These are phyloP conservation scores for Kazachstania africana DNA, from an alignment of 805 yeast species.

Conservation along the genomic window DNA sequence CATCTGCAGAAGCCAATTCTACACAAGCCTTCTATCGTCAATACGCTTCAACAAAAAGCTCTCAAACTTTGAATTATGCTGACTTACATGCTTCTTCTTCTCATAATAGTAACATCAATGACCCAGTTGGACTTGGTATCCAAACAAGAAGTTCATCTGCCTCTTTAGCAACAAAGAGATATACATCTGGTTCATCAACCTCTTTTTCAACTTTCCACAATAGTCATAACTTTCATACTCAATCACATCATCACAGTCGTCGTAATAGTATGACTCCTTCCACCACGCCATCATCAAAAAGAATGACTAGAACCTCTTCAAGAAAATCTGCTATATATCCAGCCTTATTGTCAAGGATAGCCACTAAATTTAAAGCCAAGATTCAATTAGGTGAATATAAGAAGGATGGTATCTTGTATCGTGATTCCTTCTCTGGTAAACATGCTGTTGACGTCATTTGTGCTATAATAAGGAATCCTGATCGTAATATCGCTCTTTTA, in stretches of 20 bases:
- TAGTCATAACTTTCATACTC: slow-evolving; percentile 8
- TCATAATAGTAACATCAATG: slow-evolving; percentile 1
- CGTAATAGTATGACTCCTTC: slow-evolving; percentile 7
- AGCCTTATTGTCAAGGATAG: slow-evolving; percentile 78
- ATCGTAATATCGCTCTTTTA: slow-evolving; percentile 77
- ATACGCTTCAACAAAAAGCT: background rate
- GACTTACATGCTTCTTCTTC: too few species aligned
- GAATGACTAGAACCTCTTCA: slow-evolving; percentile 32
- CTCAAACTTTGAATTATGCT: background rate
- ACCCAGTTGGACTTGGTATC: slow-evolving; percentile 26
- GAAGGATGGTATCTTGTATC: slow-evolving; percentile 83
- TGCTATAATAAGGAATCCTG: slow-evolving; percentile 76
- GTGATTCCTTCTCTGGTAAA: slow-evolving; percentile 87
- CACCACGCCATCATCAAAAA: slow-evolving; percentile 27
- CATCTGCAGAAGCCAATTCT: slow-evolving; percentile 10
- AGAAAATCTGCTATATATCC: slow-evolving; percentile 71
- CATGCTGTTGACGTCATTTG: slow-evolving; percentile 91
- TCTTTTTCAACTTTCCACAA: slow-evolving; percentile 5
- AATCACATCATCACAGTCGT: slow-evolving; percentile 3
- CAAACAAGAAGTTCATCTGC: slow-evolving; percentile 39
- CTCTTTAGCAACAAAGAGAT: slow-evolving; percentile 24
- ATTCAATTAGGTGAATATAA: slow-evolving; percentile 65
- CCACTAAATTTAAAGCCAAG: slow-evolving; percentile 59
- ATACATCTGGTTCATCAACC: slow-evolving; percentile 24
- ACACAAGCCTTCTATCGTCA: slow-evolving; percentile 14